Base-by-base conservation (phyloP, 495 filamentous ascomycete species). In the Rhizodiscina lignyota region DNA sequence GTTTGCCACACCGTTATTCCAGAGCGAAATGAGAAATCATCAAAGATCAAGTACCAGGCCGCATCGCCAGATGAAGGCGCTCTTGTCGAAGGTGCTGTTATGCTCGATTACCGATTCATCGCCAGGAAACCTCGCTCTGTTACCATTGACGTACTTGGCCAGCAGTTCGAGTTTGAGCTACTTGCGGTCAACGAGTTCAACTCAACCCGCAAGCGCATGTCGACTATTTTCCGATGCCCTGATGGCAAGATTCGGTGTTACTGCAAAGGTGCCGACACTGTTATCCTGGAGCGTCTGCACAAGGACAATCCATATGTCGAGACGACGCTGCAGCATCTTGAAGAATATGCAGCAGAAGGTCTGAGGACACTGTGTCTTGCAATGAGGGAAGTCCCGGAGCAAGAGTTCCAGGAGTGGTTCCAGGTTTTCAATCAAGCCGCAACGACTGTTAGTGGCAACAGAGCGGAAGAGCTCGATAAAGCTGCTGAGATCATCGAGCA, bases 1-100 rank as follows among this genome's bases (percentile, higher is more conserved):
- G 92, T 80, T 6, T 99, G 91, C 46, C 91, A 99, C 52, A 99
- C 91, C 3, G 91, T 99, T 39, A 99, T 99, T 49, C 91, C 91
- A 0, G 91, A 99, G 51, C 61, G 70, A 43, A 79, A 80, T 15
- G 72, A 79, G 43, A 80, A 81, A 23, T 68, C 70, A 1, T 75
- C 71, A 12, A 64, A 71, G 21, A 94, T 99, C 59, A 94, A 91
- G 56, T 99, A 96, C 48, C 91, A 99, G 58, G 87, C 91, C 20
- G 87, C 91, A 10, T 96, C 91, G 21, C 91, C 91, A 4, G 91
- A 99, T 45, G 91, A 99, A 59, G 91, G 86, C 32, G 91, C 91
- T 11, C 62, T 99, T 30, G 91, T 99, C 13, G 82, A 96, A 45
- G 91, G 91, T 33, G 91, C 91, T 13, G 74, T 83, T 4, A 50